Base-by-base conservation (phyloP, 345 rosid genomes). In the Camelina sativa region DNA sequence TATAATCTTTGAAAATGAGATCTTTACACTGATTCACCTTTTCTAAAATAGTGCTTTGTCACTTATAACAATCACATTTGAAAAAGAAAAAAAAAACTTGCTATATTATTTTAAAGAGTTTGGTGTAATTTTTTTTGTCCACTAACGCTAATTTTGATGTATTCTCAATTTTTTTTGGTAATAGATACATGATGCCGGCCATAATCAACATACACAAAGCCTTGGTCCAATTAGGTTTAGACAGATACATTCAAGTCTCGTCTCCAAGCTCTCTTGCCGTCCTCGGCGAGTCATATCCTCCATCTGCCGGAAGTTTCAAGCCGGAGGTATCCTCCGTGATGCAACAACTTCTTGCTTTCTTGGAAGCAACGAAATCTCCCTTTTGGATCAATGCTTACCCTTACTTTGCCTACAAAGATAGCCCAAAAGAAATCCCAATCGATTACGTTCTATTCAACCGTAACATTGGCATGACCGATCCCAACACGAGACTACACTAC, bases 381-480 rank as follows among this genome's bases (percentile, higher is more conserved):
- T 95, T 90, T 79, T 90, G 97, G 97, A 92, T 95, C 78, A 95
- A 95, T 80, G 97, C 97, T 16, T 94, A 94, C 61, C 93, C 99
- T 9, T 94, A 94, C 80, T 94, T 91, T 44, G 97, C 99, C 9
- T 95, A 95, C 83, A 95, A 95, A 65, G 94, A 65, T 30, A 79
- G 67, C 75, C 93, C 97, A 0, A 56, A 76, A 40, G 62, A 72
- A 12, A 72, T 95, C 50, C 75, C 97, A 5, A 34, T 95, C 34
- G 94, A 95, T 28, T 95, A 95, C 59, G 99, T 85, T 43, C 86
- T 95, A 7, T 88, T 85, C 25, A 92, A 92, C 77, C 95, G 90
- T 8, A 95, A 95, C 69, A 5, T 82, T 5, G 97, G 97, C 7
- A 92, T 86, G 99, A 76, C 76, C 4, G 99, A 95, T 64, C 97